Percentiles rank a stretch among this genome's conserved stretches.
These are phyloP conservation scores for Patellaria atrata DNA, from an alignment of 495 filamentous ascomycete species.

Conservation along the genomic window DNA sequence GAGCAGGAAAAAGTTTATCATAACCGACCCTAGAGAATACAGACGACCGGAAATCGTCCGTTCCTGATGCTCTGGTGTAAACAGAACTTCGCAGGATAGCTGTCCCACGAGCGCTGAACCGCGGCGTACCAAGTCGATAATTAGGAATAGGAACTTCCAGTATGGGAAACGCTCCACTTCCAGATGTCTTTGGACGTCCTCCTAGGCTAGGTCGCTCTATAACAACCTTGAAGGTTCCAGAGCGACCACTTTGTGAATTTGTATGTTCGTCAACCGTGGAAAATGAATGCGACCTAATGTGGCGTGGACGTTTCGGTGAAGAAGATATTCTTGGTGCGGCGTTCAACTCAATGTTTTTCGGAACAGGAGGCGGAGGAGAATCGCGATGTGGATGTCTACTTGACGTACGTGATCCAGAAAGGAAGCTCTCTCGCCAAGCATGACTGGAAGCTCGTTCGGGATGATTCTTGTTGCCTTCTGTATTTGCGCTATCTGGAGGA, in stretches of 20 bases:
- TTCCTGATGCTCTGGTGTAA: constrained; percentile 38
- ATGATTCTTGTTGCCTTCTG: too few species aligned
- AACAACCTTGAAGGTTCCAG: constrained; percentile 65
- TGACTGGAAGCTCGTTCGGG: constrained; percentile 27
- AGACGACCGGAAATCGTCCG: constrained; percentile 41
- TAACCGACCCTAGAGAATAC: constrained; percentile 36
- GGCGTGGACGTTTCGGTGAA: constrained; percentile 24
- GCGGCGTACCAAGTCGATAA: constrained; percentile 70
- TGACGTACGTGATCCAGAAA: constrained; percentile 15
- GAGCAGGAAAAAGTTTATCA: constrained; percentile 31
- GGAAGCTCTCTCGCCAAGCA: constrained; percentile 37
- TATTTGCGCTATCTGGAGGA: constrained; percentile 40
- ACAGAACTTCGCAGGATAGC: constrained; percentile 66
- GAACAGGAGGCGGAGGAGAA: constrained; percentile 4
- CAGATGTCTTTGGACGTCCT: constrained; percentile 49
- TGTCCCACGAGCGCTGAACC: constrained; percentile 64
- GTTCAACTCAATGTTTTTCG: constrained; percentile 7
- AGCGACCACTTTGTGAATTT: constrained; percentile 38
- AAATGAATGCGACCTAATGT: constrained; percentile 46
- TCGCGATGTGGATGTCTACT: constrained; percentile 2
- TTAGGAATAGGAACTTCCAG: constrained; percentile 74
- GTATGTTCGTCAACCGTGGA: constrained; percentile 34
- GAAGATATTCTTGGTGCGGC: constrained; percentile 10
- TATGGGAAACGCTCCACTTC: constrained; percentile 40
- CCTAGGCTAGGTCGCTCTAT: constrained; percentile 59